Base-by-base conservation (phyloP, 345 rosid genomes). In the Pseudoturritis turrita region DNA sequence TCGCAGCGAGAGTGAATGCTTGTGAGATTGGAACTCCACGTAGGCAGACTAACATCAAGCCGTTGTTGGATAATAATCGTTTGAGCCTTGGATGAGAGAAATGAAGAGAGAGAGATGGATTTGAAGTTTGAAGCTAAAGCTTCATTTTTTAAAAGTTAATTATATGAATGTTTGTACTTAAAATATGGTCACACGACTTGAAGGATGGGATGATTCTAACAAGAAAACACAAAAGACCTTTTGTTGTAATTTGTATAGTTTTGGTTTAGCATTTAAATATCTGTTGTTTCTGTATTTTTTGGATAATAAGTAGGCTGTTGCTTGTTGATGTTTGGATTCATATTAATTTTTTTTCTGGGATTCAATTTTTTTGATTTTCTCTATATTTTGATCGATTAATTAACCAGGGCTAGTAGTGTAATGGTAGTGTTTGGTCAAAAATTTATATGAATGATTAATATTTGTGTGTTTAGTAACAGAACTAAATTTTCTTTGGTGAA, bases 21-120 rank as follows among this genome's bases (percentile, higher is more conserved):
- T 96, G 99, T n/a, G 99, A 96, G 82, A 96, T 96, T 58, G 99
- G 99, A 57, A 85, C 87, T 49, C 97, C 99, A 6, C 80, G 99
- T 10, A 91, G 99, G 9, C 92, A 89, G 56, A 83, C 83, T 52
- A 78, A 72, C 69, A 60, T 74, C 18, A 77, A 84, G 39, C 70
- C 79, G 26, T 53, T 80, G 33, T 53, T 80, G 21, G 98, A 91
- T 26, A 77, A 84, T 57, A 77, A 84, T 57, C 96, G 96, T 33
- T 76, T 91, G 81, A 95, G 96, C 78, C 85, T 79, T 19, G 94
- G 97, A 45, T 90, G 79, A 74, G 67, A 65, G 44, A 29, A 53
- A n/a, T n/a, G n/a, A n/a, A 23, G 44, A 62, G 18, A 63, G 26
- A 63, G 49, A 53, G 23, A 29, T 39, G 54, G 40, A 58, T 36